Evolutionary conservation across 192 early-diverging fungal genomes (phyloP).

Genomic region (Coemansia sp.): DNA sequence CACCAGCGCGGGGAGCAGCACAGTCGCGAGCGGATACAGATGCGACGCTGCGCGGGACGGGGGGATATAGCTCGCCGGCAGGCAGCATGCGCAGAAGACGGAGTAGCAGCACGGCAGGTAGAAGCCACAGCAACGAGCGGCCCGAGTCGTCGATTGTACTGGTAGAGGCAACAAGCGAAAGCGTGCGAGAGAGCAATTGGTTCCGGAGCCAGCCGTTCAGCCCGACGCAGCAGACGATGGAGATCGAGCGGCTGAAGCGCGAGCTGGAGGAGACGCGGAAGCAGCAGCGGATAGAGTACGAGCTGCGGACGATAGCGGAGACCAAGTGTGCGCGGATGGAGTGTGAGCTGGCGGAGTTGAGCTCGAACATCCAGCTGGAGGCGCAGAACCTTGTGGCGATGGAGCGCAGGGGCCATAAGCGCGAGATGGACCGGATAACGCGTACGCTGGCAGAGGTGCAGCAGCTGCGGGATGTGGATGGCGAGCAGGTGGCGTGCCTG

Average conservation of each 20-base stretch:
- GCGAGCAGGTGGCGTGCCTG: slow-evolving; percentile 38
- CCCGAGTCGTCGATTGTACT: slow-evolving; percentile 32
- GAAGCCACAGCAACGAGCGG: slow-evolving; percentile 8
- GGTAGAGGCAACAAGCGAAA: slow-evolving; percentile 41
- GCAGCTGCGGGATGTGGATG: slow-evolving; percentile 48
- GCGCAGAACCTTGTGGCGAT: slow-evolving; percentile 47
- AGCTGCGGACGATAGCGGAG: slow-evolving; percentile 51
- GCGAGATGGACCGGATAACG: slow-evolving; percentile 31
- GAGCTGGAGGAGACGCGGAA: slow-evolving; percentile 22
- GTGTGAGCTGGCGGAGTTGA: slow-evolving; percentile 52
- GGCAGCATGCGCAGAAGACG: not conserved
- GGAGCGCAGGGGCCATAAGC: slow-evolving; percentile 40
- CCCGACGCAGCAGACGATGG: slow-evolving; percentile 8
- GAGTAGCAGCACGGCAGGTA: not conserved
- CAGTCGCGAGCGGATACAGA: not conserved
- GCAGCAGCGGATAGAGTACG: slow-evolving; percentile 40
- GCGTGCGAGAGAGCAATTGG: slow-evolving; percentile 38
- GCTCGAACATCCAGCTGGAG: slow-evolving; percentile 49
- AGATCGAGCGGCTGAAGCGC: slow-evolving; percentile 16
- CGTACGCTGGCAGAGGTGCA: slow-evolving; percentile 22
- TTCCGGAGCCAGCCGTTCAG: slow-evolving; percentile 38
- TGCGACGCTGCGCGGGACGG: not conserved
- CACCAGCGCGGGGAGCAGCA: not conserved
- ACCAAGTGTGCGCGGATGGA: slow-evolving; percentile 51
- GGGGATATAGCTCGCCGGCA: not conserved